Percentiles rank a stretch among this genome's conserved stretches.
Evolutionary conservation across 2,329 filamentous ascomycete genomes (phyloP).

Genomic region (Colletotrichum limetticola): DNA sequence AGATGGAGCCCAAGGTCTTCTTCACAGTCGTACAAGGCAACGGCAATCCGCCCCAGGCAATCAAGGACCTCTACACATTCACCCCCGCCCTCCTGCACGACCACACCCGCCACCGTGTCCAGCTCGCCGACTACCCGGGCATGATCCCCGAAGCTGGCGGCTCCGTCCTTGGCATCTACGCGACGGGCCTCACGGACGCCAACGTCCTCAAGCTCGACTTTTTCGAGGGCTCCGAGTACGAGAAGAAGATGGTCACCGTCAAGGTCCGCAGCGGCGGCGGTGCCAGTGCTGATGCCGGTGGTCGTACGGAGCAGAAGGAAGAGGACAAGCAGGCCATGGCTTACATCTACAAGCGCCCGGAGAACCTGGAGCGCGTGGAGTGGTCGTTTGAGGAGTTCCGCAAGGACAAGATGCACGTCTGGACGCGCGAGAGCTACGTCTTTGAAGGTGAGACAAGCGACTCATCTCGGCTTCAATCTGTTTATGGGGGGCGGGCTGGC

Average conservation of each 20-base stretch:
- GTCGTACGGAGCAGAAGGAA: constrained; percentile 50
- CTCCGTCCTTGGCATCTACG: constrained; percentile 78
- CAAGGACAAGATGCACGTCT: constrained; percentile 72
- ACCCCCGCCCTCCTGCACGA: constrained; percentile 80
- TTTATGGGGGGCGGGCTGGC: neutral
- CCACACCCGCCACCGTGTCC: constrained; percentile 78
- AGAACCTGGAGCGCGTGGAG: constrained; percentile 74
- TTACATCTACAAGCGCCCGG: constrained; percentile 70
- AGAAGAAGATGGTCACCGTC: constrained; percentile 64
- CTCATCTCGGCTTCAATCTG: neutral
- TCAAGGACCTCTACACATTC: constrained; percentile 69
- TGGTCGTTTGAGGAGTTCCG: constrained; percentile 93
- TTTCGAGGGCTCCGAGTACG: constrained; percentile 85
- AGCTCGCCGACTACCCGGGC: constrained; percentile 81
- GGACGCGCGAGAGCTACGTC: constrained; percentile 62
- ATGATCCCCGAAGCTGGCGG: constrained; percentile 68
- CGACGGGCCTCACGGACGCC: constrained; percentile 80
- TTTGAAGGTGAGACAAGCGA: constrained; percentile 51
- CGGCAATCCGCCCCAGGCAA: constrained; percentile 57
- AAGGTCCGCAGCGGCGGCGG: constrained; percentile 52
- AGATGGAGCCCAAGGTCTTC: constrained; percentile 89
- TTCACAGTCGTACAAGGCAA: constrained; percentile 82
- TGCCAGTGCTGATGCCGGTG: constrained; percentile 42
- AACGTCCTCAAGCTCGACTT: constrained; percentile 81
- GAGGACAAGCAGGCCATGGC: constrained; percentile 65